phyloP scores from a whole-genome alignment of 2,329 filamentous ascomycete genomes.

The Trichophyton rubrum region DNA sequence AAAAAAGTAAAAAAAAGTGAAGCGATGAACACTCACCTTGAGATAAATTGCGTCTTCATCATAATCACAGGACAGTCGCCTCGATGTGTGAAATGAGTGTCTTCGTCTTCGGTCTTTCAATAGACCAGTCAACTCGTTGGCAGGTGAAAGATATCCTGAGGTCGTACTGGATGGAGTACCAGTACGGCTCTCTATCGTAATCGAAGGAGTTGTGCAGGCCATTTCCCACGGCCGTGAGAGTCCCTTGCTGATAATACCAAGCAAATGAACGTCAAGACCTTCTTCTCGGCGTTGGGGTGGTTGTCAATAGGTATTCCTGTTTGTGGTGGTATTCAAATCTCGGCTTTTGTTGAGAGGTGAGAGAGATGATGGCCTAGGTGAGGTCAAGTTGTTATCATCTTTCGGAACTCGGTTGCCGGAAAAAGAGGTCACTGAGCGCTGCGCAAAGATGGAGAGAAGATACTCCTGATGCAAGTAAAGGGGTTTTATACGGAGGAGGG shows the following conservation, averaged over 20 bases:
- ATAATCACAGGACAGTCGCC: conserved; percentile 33
- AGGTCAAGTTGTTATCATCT: background rate
- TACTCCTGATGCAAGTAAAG: background rate
- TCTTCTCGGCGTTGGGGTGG: background rate
- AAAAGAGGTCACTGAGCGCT: background rate
- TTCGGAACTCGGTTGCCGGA: background rate
- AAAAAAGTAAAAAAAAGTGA: background rate
- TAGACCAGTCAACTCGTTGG: conserved; percentile 22
- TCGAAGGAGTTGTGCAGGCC: conserved; percentile 29
- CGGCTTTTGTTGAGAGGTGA: background rate
- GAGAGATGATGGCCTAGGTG: background rate
- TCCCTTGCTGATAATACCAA: background rate
- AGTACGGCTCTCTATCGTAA: conserved; percentile 27
- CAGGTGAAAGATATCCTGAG: conserved; percentile 21
- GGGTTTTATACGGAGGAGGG: background rate
- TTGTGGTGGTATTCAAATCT: background rate
- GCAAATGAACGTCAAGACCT: background rate
- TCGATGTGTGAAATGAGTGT: conserved; percentile 34
- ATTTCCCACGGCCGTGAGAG: conserved; percentile 15
- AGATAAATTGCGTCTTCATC: conserved; percentile 36
- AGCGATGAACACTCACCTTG: conserved; percentile 19
- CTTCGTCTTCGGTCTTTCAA: conserved; percentile 31
- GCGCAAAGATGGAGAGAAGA: background rate
- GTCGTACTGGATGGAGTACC: conserved; percentile 15
- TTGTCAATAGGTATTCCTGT: background rate